Base-by-base conservation (phyloP, 441 rosid genomes). In the Corymbia citriodora region DNA sequence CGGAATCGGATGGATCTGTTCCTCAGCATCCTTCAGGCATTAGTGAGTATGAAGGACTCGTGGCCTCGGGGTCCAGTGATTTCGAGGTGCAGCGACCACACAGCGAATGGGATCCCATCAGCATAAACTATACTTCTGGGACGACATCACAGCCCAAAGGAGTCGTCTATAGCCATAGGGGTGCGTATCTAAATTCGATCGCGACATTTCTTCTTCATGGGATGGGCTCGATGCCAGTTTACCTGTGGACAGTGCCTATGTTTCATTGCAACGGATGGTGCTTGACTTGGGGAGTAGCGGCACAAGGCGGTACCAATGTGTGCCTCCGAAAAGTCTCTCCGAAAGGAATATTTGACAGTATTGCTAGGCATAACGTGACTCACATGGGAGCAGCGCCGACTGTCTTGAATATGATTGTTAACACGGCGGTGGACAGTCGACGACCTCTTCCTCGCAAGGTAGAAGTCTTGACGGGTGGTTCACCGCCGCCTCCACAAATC, bases 231-330 rank as follows among this genome's bases (percentile, higher is more conserved):
- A 89, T 92, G 91, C 97, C 96, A 1, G 93, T 95, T 7, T 97
- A 96, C 87, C 83, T 96, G 55, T 96, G 97, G 97, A 95, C 96
- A 4, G 97, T 97, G 25, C 99, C 97, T 0, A 96, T 95, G 97
- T 97, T 97, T 92, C 99, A 95, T 54, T 95, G 99, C 83, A 97
- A 97, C 19, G 98, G 99, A 0, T 96, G 98, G 98, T 96, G 98
- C 81, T 95, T 97, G 23, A 63, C 93, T n/a, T 97, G 99, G 99
- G 97, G 94, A 36, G 93, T 92, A 74, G 96, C 96, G 11, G 97
- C 98, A 21, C 96, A 92, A 57, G 99, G 99, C 9, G 94, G 98
- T 83, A 95, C 96, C 0, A 96, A 96, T 89, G 81, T 96, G 45
- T 96, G 97, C 90, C 92, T 93, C 5, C 89, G 95, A 50, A 93